These are phyloP conservation scores for Pseudogymnoascus sp. DNA, from an alignment of 2,329 filamentous ascomycete genomes.

Conservation along the genomic window DNA sequence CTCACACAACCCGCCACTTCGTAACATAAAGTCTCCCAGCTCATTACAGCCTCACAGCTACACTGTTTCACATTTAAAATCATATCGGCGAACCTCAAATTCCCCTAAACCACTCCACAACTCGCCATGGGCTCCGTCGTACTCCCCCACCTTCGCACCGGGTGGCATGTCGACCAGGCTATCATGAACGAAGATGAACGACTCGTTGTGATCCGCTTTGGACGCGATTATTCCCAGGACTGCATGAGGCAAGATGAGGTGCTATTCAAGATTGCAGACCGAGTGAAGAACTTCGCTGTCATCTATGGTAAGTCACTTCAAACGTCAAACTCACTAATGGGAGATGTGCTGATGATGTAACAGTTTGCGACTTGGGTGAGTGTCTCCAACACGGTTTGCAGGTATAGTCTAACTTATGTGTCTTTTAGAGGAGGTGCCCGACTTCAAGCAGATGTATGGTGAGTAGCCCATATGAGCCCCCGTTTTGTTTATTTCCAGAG, in stretches of 20 bases:
- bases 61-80: background rate
- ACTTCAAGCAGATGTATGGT: constrained; percentile 94
- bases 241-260: constrained; percentile 83
- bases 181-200: constrained; percentile 85
- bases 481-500: constrained; percentile 3
- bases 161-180: constrained; percentile 98
- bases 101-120: background rate
- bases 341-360: background rate
- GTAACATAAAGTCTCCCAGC: background rate
- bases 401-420: background rate
- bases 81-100: background rate
- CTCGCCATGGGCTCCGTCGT: constrained; percentile 64
- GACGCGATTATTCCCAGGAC: constrained; percentile 75
- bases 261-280: constrained; percentile 86
- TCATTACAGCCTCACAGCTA: background rate
- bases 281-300: constrained; percentile 85
- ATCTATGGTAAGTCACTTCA: constrained; percentile 52
- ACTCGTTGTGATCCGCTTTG: constrained; percentile 88
- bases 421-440: constrained; percentile 64
- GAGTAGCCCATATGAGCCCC: constrained; percentile 27
- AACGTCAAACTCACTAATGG: background rate
- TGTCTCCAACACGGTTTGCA: background rate
- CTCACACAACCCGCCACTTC: background rate
- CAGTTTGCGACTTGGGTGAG: constrained; percentile 64
- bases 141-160: constrained; percentile 80